A percentile compares a stretch with the other conserved stretches of the same genome.
phyloP scores from a whole-genome alignment of 371 early-diverging fungal species.

The Saksenaea vasiformis region DNA sequence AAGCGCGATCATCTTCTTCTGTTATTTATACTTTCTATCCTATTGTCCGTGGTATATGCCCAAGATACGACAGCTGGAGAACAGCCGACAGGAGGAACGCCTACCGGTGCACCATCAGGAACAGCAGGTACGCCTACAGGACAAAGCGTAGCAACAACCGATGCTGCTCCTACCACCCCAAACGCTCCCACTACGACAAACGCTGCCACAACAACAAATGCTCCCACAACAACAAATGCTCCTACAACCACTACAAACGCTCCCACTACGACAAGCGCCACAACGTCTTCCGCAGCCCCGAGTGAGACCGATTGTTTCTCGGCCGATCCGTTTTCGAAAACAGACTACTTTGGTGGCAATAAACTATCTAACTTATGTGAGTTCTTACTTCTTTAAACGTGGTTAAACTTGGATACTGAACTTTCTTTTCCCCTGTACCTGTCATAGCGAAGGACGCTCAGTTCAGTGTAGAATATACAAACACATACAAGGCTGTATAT shows the following conservation, averaged over 20 bases:
- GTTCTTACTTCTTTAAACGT: too few species aligned
- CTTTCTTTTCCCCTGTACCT: neutral
- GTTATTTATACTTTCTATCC: neutral
- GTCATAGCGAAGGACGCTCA: slow-evolving; percentile 11
- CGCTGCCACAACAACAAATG: neutral
- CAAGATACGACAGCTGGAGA: neutral
- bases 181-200: slow-evolving; percentile 7
- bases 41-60: neutral
- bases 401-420: too few species aligned
- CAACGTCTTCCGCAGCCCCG: neutral
- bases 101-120: neutral
- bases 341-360: slow-evolving; percentile 22
- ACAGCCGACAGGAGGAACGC: neutral
- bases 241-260: neutral
- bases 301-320: slow-evolving; percentile 13
- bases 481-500: slow-evolving; percentile 29
- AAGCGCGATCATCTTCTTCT: neutral
- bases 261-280: slow-evolving; percentile 3
- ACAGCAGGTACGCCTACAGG: neutral
- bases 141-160: neutral
- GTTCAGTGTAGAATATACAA: slow-evolving; percentile 28
- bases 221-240: slow-evolving; percentile 3
- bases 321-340: slow-evolving; percentile 20
- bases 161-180: slow-evolving; percentile 6
- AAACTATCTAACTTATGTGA: slow-evolving; percentile 14